These are phyloP conservation scores for Diddensiella transvaalensis DNA, from an alignment of 805 yeast genomes.

Conservation along the genomic window DNA sequence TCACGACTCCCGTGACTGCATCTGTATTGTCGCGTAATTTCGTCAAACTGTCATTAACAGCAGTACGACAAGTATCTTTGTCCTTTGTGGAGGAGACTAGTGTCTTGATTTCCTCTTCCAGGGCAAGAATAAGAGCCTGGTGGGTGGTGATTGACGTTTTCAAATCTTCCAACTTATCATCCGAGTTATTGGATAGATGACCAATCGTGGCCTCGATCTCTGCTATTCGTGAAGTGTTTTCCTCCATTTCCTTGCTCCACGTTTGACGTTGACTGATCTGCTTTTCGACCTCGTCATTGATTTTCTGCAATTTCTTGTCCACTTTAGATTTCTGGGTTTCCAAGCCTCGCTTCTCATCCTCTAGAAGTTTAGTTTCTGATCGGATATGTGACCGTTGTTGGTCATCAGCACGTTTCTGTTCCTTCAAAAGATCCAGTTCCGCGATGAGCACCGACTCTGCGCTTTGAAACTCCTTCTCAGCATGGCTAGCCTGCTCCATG, in stretches of 20 bases:
- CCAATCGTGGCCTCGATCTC: constrained; percentile 13
- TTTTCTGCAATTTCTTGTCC: constrained; percentile 24
- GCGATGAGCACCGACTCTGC: constrained; percentile 26
- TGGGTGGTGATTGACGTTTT: constrained; percentile 13
- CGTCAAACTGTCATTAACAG: constrained; percentile 14
- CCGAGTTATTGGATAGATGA: constrained; percentile 11
- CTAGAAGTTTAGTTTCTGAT: constrained; percentile 35
- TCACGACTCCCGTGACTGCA: constrained; percentile 16
- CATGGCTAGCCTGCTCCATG: constrained; percentile 24
- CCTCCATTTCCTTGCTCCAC: constrained; percentile 27
- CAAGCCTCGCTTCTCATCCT: constrained; percentile 35
- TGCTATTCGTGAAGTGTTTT: constrained; percentile 16
- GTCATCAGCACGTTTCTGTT: constrained; percentile 31
- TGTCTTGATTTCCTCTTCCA: constrained; percentile 20
- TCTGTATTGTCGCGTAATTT: constrained; percentile 20
- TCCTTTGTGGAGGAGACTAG: constrained; percentile 6
- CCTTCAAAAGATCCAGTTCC: constrained; percentile 31
- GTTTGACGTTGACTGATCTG: constrained; percentile 11
- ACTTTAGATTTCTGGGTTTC: constrained; percentile 35
- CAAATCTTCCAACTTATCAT: constrained; percentile 11
- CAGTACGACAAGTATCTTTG: constrained; percentile 12
- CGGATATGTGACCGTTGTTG: constrained; percentile 32
- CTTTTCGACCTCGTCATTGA: constrained; percentile 20
- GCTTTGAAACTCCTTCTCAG: constrained; percentile 29
- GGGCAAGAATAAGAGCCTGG: constrained; percentile 18